Evolutionary conservation across 2,329 filamentous ascomycete genomes (phyloP).

Genomic region (Lasiodiplodia gonubiensis): DNA sequence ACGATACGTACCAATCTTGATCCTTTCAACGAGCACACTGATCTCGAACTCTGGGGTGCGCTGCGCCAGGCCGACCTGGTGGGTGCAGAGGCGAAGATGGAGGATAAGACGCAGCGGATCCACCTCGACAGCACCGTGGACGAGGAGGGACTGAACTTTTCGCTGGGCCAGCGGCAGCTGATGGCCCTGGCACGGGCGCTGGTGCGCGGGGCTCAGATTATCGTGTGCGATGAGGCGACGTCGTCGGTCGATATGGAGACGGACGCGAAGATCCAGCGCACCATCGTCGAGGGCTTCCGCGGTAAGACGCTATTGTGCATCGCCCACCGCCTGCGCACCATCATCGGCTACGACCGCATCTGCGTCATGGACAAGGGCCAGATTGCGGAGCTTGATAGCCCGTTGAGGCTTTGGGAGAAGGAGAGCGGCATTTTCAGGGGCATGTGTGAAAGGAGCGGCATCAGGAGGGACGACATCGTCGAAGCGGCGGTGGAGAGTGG

Average conservation of each 20-base stretch:
- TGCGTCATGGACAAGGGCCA: slow-evolving; percentile 91
- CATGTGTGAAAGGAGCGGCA: slow-evolving; percentile 90
- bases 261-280: slow-evolving; percentile 90
- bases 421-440: slow-evolving; percentile 78
- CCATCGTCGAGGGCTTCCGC: slow-evolving; percentile 82
- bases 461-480: slow-evolving; percentile 57
- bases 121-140: slow-evolving; percentile 86
- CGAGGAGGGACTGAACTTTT: slow-evolving; percentile 96
- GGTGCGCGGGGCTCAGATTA: slow-evolving; percentile 86
- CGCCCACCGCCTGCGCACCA: slow-evolving; percentile 88
- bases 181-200: slow-evolving; percentile 93
- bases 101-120: slow-evolving; percentile 64
- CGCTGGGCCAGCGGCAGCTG: slow-evolving; percentile 89
- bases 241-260: slow-evolving; percentile 94
- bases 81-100: slow-evolving; percentile 54
- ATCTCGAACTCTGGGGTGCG: slow-evolving; percentile 78
- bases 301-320: slow-evolving; percentile 92
- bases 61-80: slow-evolving; percentile 79
- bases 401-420: slow-evolving; percentile 71
- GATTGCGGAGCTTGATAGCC: slow-evolving; percentile 86
- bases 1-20: slow-evolving; percentile 82
- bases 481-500: slow-evolving; percentile 17
- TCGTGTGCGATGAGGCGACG: slow-evolving; percentile 96
- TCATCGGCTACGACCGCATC: slow-evolving; percentile 92
- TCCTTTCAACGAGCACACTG: slow-evolving; percentile 78